Conservation (phyloP, 768 basidiomycete species). For the Wakefieldia striispora region DNA sequence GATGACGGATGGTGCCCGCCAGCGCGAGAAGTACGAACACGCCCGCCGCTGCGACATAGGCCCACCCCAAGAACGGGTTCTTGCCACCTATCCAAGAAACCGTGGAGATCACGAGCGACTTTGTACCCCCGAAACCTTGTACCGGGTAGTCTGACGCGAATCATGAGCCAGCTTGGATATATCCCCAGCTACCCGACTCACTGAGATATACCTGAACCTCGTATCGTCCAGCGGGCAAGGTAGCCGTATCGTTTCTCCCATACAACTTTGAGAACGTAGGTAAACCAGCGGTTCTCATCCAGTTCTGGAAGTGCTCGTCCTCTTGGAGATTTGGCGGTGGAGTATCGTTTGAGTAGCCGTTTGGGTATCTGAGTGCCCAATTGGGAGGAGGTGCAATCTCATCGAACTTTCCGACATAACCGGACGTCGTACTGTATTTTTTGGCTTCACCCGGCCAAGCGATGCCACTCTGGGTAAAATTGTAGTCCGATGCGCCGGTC, state of each 20-base stretch:
- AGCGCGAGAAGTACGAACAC: constrained; percentile 88
- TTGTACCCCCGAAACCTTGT: constrained; percentile 85
- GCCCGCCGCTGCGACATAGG: constrained; percentile 86
- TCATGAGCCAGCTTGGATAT: constrained; percentile 3
- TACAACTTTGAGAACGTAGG: constrained; percentile 97
- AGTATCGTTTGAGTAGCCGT: constrained; percentile 62
- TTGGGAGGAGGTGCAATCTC: constrained; percentile 91
- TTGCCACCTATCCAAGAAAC: constrained; percentile 99
- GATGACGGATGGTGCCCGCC: constrained; percentile 85
- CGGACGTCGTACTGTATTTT: constrained; percentile 69
- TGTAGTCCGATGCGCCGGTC: constrained; percentile 52
- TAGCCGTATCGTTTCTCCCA: constrained; percentile 81
- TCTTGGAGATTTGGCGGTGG: constrained; percentile 68
- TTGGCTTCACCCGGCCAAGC: constrained; percentile 96
- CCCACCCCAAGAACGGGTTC: constrained; percentile 98
- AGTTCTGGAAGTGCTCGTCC: constrained; percentile 97
- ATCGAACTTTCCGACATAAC: constrained; percentile 52
- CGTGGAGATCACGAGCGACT: constrained; percentile 95
- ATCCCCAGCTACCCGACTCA: constrained; percentile 29
- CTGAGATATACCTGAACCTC: constrained; percentile 76
- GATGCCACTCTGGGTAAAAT: constrained; percentile 76
- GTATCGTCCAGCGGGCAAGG: constrained; percentile 72
- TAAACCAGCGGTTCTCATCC: constrained; percentile 98
- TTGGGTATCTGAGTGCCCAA: constrained; percentile 73
- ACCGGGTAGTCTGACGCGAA: constrained; percentile 84